These are phyloP conservation scores for Peltaster fructicola DNA, from an alignment of 2,329 filamentous ascomycete species.

Conservation along the genomic window DNA sequence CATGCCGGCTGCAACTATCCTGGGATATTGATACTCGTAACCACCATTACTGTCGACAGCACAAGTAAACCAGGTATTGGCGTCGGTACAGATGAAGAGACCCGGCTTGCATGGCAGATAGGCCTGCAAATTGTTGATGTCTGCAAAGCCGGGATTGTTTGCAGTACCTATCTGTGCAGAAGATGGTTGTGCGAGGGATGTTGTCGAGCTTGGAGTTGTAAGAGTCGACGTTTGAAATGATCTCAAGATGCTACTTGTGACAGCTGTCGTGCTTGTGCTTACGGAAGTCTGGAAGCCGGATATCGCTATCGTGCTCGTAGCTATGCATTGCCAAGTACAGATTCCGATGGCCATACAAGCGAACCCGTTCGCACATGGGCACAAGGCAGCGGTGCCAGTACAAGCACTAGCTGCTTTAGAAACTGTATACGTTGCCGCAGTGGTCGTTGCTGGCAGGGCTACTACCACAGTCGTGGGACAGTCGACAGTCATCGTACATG, in stretches of 20 bases:
- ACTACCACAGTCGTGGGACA: conserved; percentile 11
- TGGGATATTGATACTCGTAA: conserved; percentile 14
- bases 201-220: conserved; percentile 1
- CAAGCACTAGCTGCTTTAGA: conserved; percentile 6
- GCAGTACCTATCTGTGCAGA: no score
- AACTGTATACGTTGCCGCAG: conserved; percentile 4
- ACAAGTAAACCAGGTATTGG: conserved; percentile 21
- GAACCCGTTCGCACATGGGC: conserved; percentile 9
- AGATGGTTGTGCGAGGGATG: no score
- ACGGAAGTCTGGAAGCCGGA: no score
- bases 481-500: conserved; percentile 9
- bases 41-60: conserved; percentile 15
- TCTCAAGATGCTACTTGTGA: no score
- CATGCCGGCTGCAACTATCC: conserved; percentile 20
- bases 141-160: no score
- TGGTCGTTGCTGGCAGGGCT: conserved; percentile 6
- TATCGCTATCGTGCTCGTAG: no score
- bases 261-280: no score
- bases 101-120: conserved; percentile 23
- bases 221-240: conserved; percentile 1
- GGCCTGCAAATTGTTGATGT: conserved; percentile 12
- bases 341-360: conserved; percentile 7
- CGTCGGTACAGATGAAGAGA: conserved; percentile 22
- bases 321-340: conserved; percentile 9
- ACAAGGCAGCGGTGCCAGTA: conserved; percentile 8